Evolutionary conservation across 305 asterid species (phyloP), one percentile per base, ranked within the genome.

Genomic region (Solanum hybrid): DNA sequence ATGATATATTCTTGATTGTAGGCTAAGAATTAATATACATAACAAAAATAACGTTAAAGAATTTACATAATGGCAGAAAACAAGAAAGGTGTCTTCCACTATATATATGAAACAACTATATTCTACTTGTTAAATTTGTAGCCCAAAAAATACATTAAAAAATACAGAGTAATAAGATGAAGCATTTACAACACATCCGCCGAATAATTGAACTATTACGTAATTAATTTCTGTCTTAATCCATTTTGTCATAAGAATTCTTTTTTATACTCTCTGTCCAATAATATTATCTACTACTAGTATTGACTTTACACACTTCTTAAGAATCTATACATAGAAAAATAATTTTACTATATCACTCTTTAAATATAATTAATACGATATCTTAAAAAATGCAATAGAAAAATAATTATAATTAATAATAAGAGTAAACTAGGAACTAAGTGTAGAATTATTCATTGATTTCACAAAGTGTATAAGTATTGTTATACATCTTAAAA

Each of bases 81-180:
- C 87, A 81, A 42, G 87, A 81, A 81, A 81, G 87, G n/a, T 81
- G 72, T 81, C 87, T 42, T 81, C 87, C 87, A 81, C 37, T 81
- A 27, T 42, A 81, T 40, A 45, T 42, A 34, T 78, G 29, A 35
- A 26, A 81, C 8, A 15, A 42, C 19, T 26, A 81, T 78, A 78
- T 31, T 14, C 9, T 8, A 78, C 51, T 78, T 35, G 17, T 26
- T 71, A 26, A 66, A 64, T 19, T 35, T 34, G 17, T 78, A 35
- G 51, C 24, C 77, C 0, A 71, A 71, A 71, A 71, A 6, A 60
- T 71, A 71, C 17, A 5, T 71, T 71, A 73, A 73, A 26, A 69
- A 24, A 69, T 24, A 69, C 1, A 24, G 76, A 24, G 31, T 66
- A 66, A 69, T 69, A 69, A 69, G 15, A 69, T 27, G 24, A 78